phyloP scores from a whole-genome alignment of 768 basidiomycete species.

The Serendipita indica region DNA sequence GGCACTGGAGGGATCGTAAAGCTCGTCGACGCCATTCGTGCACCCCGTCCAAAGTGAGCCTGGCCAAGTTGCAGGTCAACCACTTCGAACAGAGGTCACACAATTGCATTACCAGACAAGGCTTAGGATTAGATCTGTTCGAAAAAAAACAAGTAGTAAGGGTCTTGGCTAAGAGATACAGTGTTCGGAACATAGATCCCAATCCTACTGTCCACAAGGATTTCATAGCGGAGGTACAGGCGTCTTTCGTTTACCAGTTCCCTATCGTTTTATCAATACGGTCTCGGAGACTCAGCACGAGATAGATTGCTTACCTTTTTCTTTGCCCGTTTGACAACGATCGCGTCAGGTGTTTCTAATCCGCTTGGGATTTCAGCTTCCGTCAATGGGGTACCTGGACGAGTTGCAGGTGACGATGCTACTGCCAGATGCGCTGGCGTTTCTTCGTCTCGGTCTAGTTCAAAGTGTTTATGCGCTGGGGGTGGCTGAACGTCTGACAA shows the following conservation, averaged over 20 bases:
- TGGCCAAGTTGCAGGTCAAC: background rate
- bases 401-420: conserved; percentile 22
- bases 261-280: background rate
- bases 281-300: background rate
- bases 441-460: conserved; percentile 16
- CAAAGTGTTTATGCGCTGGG: conserved; percentile 4
- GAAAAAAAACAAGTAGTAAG: background rate
- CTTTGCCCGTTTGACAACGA: conserved; percentile 60
- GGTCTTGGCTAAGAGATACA: background rate
- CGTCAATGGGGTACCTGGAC: conserved; percentile 24
- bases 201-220: background rate
- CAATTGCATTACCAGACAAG: background rate
- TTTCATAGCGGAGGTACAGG: background rate
- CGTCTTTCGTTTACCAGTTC: background rate
- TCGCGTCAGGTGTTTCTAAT: conserved; percentile 48
- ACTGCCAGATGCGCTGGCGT: conserved; percentile 26
- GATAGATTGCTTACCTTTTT: conserved; percentile 25
- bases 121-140: background rate
- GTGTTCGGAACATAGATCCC: background rate
- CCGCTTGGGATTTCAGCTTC: conserved; percentile 19
- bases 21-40: background rate
- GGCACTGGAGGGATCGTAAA: background rate
- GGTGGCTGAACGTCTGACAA: conserved; percentile 7
- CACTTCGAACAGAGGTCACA: background rate
- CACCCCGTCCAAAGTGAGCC: background rate